phyloP scores from a whole-genome alignment of 768 basidiomycete species.

The Serendipita sp. region DNA sequence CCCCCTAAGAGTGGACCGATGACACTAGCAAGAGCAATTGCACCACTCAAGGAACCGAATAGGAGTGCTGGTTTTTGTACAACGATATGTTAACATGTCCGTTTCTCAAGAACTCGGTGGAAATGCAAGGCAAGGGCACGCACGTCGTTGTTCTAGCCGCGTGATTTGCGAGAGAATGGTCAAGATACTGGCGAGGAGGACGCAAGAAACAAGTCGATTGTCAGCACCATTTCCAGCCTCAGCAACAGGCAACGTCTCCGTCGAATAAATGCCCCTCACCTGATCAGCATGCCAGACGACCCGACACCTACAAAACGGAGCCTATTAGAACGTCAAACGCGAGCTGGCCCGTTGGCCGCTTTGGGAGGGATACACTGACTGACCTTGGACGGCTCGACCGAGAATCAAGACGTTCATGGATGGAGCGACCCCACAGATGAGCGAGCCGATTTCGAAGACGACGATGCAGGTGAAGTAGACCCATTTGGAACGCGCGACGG shows the following conservation, averaged over 20 bases:
- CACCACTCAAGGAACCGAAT: slow-evolving; percentile 27
- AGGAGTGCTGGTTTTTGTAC: slow-evolving; percentile 20
- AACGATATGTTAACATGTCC: too few relatives aligned
- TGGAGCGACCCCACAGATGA: slow-evolving; percentile 16
- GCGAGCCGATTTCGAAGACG: slow-evolving; percentile 30
- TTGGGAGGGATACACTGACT: too few relatives aligned
- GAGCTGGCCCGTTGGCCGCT: too few relatives aligned
- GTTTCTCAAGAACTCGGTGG: not conserved
- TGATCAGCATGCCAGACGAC: slow-evolving; percentile 23
- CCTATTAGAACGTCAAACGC: too few relatives aligned
- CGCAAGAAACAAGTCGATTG: too few relatives aligned
- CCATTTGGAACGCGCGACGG: slow-evolving; percentile 21
- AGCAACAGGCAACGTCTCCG: too few relatives aligned
- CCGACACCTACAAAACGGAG: too few relatives aligned
- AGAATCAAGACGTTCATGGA: slow-evolving; percentile 22
- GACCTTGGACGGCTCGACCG: slow-evolving; percentile 31
- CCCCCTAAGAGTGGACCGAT: slow-evolving; percentile 24
- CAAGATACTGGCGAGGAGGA: too few relatives aligned
- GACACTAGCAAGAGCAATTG: slow-evolving; percentile 22
- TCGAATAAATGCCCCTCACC: too few relatives aligned
- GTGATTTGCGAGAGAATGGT: slow-evolving; percentile 17
- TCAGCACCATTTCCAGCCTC: too few relatives aligned
- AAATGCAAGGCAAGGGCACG: not conserved
- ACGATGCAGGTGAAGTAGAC: slow-evolving; percentile 16
- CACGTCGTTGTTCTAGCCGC: slow-evolving; percentile 17